Evolutionary conservation across 2,329 filamentous ascomycete species (phyloP).

Genomic region (Madurella mycetomatis): DNA sequence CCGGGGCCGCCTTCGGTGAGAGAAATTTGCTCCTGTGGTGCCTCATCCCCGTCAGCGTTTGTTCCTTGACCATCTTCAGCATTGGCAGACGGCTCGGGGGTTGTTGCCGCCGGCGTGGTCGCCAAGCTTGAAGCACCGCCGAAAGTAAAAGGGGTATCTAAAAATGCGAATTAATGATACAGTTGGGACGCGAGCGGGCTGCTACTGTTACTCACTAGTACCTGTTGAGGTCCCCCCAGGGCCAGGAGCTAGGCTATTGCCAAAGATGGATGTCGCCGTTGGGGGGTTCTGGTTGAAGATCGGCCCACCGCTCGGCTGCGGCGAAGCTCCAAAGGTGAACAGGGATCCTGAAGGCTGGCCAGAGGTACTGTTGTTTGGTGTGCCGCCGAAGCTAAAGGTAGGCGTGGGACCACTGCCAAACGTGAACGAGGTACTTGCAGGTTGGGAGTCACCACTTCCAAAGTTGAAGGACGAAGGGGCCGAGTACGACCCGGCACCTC

Average conservation of each 20-base stretch:
- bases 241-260: conserved; percentile 29
- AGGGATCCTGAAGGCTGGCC: conserved; percentile 14
- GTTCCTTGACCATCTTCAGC: conserved; percentile 41
- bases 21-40: conserved; percentile 64
- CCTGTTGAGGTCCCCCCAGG: conserved; percentile 36
- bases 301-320: conserved; percentile 24
- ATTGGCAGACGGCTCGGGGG: conserved; percentile 51
- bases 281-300: conserved; percentile 27
- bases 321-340: conserved; percentile 38
- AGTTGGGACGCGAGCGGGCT: background rate
- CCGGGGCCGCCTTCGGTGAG: conserved; percentile 62
- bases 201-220: conserved; percentile 37
- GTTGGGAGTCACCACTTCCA: conserved; percentile 32
- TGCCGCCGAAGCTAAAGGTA: conserved; percentile 38
- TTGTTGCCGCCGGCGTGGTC: conserved; percentile 55
- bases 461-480: conserved; percentile 37
- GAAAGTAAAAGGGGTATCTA: conserved; percentile 54
- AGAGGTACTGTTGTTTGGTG: conserved; percentile 18
- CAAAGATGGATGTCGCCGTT: conserved; percentile 31
- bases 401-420: conserved; percentile 28
- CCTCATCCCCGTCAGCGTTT: conserved; percentile 51
- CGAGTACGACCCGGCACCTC: conserved; percentile 23
- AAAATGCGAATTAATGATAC: conserved; percentile 18
- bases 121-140: conserved; percentile 58
- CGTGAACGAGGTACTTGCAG: conserved; percentile 24